These are phyloP conservation scores for Synchytrium microbalum DNA, from an alignment of 371 early-diverging fungal species.

Conservation along the genomic window DNA sequence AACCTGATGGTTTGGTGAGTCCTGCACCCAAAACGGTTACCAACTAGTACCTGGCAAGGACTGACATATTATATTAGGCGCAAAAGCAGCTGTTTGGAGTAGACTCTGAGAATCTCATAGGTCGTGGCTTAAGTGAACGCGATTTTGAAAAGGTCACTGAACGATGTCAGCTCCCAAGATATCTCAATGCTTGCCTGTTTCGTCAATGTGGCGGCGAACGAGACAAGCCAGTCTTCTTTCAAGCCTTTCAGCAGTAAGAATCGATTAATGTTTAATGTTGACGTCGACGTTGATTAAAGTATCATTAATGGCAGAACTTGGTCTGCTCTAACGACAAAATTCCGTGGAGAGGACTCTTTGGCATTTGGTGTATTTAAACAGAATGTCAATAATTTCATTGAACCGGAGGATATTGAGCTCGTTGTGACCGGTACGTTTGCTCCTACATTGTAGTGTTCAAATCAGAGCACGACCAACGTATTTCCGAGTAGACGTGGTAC, in stretches of 20 bases:
- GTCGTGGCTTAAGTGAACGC: conserved; percentile 28
- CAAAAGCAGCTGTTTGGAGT: too few relatives aligned
- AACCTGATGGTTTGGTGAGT: too few relatives aligned
- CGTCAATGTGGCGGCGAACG: conserved; percentile 29
- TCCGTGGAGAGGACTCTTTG: conserved; percentile 1
- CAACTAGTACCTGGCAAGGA: too few relatives aligned
- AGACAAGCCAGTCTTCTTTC: too few relatives aligned
- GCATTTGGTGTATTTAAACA: conserved; percentile 12
- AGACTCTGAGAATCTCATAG: too few relatives aligned
- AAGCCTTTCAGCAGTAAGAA: background rate
- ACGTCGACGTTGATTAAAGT: conserved; percentile 18
- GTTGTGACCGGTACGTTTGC: too few relatives aligned
- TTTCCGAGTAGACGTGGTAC: conserved; percentile 47
- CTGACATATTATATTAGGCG: too few relatives aligned
- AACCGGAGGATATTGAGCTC: too few relatives aligned
- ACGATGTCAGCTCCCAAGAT: conserved; percentile 49
- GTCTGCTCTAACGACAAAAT: background rate
- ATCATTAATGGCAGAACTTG: background rate
- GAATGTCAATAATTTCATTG: conserved; percentile 9
- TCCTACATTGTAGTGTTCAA: too few relatives aligned
- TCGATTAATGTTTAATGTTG: conserved; percentile 17
- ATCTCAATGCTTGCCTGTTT: conserved; percentile 54
- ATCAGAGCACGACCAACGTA: too few relatives aligned
- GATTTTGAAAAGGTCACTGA: conserved; percentile 46
- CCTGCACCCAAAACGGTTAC: too few relatives aligned